A percentile compares a stretch with the other conserved stretches of the same genome.
Evolutionary conservation across 768 basidiomycete genomes (phyloP).

Genomic region (Cystobasidium ongulense): DNA sequence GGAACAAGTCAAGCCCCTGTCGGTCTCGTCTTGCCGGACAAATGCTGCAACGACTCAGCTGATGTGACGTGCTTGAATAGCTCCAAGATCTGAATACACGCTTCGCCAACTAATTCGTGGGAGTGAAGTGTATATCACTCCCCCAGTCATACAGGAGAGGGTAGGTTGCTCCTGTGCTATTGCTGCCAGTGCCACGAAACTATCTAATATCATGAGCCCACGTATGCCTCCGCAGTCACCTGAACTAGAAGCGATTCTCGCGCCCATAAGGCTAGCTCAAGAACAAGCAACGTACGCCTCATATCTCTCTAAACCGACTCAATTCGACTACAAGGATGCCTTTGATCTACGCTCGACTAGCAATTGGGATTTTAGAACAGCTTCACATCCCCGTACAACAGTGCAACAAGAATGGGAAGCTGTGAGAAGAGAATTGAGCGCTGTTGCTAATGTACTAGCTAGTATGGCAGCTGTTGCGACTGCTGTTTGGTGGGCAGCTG

Average conservation of each 20-base stretch:
- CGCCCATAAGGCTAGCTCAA: constrained; percentile 32
- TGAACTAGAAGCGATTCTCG: constrained; percentile 38
- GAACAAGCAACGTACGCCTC: constrained; percentile 33
- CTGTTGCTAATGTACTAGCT: constrained; percentile 38
- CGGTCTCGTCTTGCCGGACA: background rate
- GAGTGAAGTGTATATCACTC: constrained; percentile 10
- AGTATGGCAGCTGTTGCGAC: constrained; percentile 39
- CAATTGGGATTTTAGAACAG: constrained; percentile 20
- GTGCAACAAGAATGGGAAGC: constrained; percentile 38
- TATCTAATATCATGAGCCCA: background rate
- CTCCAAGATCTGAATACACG: background rate
- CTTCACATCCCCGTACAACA: background rate
- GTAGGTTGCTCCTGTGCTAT: background rate
- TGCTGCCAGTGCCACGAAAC: background rate
- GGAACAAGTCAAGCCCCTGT: constrained; percentile 5
- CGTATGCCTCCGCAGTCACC: constrained; percentile 30
- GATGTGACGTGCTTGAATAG: background rate
- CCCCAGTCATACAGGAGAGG: constrained; percentile 1
- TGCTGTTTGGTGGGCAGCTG: constrained; percentile 38
- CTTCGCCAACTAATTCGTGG: constrained; percentile 8
- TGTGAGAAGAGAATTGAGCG: constrained; percentile 37
- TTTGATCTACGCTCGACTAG: background rate
- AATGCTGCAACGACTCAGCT: background rate
- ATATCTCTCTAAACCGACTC: constrained; percentile 28
- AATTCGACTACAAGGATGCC: constrained; percentile 3